These are phyloP conservation scores for Firmiana major DNA, from an alignment of 345 rosid species.

Conservation along the genomic window DNA sequence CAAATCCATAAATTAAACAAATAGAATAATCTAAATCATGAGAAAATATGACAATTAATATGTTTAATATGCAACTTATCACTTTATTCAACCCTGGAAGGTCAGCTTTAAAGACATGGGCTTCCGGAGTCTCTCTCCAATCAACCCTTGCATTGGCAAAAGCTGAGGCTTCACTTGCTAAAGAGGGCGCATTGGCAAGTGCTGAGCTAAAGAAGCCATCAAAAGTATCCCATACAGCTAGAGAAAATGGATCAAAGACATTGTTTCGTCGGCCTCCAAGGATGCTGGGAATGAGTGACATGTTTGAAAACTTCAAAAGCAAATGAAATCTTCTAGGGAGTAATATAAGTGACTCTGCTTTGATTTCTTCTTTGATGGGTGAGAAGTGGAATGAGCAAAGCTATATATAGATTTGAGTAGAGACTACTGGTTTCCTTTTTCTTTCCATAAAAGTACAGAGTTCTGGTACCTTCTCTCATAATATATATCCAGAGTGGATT, in stretches of 20 bases:
- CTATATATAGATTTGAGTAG: neutral
- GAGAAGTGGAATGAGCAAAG: neutral
- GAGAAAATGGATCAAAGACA: conserved; percentile 14
- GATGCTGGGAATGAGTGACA: neutral
- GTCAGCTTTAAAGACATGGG: conserved; percentile 37
- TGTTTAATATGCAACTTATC: too few relatives aligned
- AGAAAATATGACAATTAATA: too few relatives aligned
- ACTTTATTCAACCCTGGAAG: conserved; percentile 33
- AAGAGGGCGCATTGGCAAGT: neutral
- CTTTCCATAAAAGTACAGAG: neutral
- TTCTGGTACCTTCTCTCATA: neutral
- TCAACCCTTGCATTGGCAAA: conserved; percentile 30
- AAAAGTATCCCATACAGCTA: conserved; percentile 16
- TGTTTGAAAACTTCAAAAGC: neutral
- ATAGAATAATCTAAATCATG: too few relatives aligned
- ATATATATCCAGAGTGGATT: neutral
- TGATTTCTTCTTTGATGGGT: neutral
- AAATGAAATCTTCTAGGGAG: neutral
- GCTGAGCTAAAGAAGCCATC: neutral
- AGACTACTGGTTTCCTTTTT: neutral
- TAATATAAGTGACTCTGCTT: neutral
- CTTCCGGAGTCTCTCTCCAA: conserved; percentile 41
- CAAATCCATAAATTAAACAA: too few relatives aligned
- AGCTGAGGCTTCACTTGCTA: conserved; percentile 13
- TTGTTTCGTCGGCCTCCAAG: neutral